phyloP scores from a whole-genome alignment of 768 basidiomycete species.

The Lepiota brunneoincarnata region DNA sequence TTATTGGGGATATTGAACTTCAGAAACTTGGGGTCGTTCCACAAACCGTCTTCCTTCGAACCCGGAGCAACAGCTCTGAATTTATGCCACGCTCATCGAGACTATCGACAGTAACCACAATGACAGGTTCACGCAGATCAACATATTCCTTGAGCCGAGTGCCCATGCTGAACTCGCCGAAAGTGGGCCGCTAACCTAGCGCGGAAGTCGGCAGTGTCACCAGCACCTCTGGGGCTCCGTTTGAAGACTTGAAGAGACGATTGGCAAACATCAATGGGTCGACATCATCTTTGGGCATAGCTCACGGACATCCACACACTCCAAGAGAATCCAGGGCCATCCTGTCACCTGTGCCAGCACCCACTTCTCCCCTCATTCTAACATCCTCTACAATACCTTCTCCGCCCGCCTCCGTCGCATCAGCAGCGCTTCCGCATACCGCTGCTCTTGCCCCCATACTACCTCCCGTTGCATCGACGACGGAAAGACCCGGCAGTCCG shows the following conservation, averaged over 20 bases:
- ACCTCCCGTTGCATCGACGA: conserved; percentile 15
- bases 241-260: conserved; percentile 76
- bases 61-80: conserved; percentile 39
- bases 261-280: conserved; percentile 77
- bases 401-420: conserved; percentile 18
- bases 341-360: conserved; percentile 6
- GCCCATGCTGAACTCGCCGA: conserved; percentile 47
- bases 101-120: conserved; percentile 28
- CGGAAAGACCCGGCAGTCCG: conserved; percentile 72
- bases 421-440: conserved; percentile 21
- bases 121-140: conserved; percentile 8
- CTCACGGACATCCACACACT: conserved; percentile 19
- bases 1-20: conserved; percentile 69
- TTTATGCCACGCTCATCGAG: conserved; percentile 29
- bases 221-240: conserved; percentile 48
- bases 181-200: conserved; percentile 45
- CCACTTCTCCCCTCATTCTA: conserved; percentile 36
- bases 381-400: conserved; percentile 34
- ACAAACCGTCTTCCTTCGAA: conserved; percentile 84
- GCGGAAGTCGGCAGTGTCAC: conserved; percentile 32
- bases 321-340: conserved; percentile 10
- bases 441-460: conserved; percentile 23
- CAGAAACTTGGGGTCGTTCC: conserved; percentile 88
- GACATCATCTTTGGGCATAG: conserved; percentile 54
- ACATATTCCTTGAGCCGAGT: conserved; percentile 27